Conservation (phyloP, 2,329 filamentous ascomycete genomes). For the Xylariaceae sp. region DNA sequence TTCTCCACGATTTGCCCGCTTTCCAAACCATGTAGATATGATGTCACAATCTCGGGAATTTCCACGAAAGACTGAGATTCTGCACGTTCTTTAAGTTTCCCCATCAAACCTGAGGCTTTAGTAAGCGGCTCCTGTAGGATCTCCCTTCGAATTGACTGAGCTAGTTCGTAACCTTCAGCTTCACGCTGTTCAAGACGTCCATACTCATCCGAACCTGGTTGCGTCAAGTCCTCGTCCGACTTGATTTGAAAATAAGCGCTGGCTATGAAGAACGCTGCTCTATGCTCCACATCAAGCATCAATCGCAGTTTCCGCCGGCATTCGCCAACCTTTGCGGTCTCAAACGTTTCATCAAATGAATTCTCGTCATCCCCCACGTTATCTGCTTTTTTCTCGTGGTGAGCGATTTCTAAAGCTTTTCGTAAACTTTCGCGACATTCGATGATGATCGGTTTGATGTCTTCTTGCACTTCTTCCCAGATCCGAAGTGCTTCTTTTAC, state of each 20-base stretch:
- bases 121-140: slow-evolving; percentile 65
- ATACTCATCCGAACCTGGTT: slow-evolving; percentile 71
- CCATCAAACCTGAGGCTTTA: slow-evolving; percentile 70
- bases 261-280: slow-evolving; percentile 82
- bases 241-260: slow-evolving; percentile 87
- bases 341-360: slow-evolving; percentile 20
- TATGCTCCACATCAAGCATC: slow-evolving; percentile 80
- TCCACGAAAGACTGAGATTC: slow-evolving; percentile 61
- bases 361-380: slow-evolving; percentile 31
- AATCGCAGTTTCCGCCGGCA: slow-evolving; percentile 71
- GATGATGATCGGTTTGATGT: slow-evolving; percentile 59
- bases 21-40: slow-evolving; percentile 71
- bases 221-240: slow-evolving; percentile 66
- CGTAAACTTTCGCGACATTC: slow-evolving; percentile 69
- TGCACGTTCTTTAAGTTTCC: slow-evolving; percentile 60
- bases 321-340: slow-evolving; percentile 56
- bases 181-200: slow-evolving; percentile 72
- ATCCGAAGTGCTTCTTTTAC: slow-evolving; percentile 71
- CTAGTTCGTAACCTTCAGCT: slow-evolving; percentile 73
- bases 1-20: slow-evolving; percentile 69
- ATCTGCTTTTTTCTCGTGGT: slow-evolving; percentile 30
- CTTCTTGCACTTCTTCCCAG: slow-evolving; percentile 66
- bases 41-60: slow-evolving; percentile 64
- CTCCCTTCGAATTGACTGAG: slow-evolving; percentile 78
- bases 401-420: slow-evolving; percentile 52